Percentiles rank a stretch among this genome's conserved stretches.
Conservation (phyloP, 306 rosid genomes). For the Pueraria montana region DNA sequence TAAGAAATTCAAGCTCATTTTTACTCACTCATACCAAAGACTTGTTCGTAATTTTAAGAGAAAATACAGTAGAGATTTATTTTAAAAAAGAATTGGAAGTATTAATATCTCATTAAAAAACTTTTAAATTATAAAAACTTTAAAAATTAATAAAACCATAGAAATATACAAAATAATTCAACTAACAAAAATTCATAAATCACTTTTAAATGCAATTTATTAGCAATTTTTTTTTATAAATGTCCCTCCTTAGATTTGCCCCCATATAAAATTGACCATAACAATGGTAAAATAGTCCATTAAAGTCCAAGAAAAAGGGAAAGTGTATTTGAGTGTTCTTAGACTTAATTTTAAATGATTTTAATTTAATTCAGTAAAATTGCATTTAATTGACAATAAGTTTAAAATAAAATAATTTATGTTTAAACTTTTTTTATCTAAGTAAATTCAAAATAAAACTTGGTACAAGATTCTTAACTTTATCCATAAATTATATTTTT, state of each 20-base stretch:
- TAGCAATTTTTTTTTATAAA: background rate
- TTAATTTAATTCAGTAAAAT: background rate
- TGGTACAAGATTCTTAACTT: background rate
- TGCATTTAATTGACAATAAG: background rate
- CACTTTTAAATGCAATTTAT: background rate
- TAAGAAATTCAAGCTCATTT: too few relatives aligned
- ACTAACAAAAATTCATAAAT: background rate
- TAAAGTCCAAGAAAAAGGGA: background rate
- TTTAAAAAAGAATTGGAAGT: background rate
- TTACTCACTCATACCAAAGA: too few relatives aligned
- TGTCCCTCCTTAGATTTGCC: background rate
- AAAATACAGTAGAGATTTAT: background rate
- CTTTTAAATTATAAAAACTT: background rate
- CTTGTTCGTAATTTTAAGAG: too few relatives aligned
- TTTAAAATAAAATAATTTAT: background rate
- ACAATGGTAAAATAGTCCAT: background rate
- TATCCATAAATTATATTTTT: background rate
- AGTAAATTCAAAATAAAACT: background rate
- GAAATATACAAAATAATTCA: background rate
- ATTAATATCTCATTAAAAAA: slow-evolving; percentile 2
- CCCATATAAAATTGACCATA: background rate
- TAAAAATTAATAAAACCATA: background rate
- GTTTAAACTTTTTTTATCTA: background rate
- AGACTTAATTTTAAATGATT: background rate
- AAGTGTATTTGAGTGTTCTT: background rate